Conservation (phyloP, 768 basidiomycete genomes). For the Leccinum imitatum region DNA sequence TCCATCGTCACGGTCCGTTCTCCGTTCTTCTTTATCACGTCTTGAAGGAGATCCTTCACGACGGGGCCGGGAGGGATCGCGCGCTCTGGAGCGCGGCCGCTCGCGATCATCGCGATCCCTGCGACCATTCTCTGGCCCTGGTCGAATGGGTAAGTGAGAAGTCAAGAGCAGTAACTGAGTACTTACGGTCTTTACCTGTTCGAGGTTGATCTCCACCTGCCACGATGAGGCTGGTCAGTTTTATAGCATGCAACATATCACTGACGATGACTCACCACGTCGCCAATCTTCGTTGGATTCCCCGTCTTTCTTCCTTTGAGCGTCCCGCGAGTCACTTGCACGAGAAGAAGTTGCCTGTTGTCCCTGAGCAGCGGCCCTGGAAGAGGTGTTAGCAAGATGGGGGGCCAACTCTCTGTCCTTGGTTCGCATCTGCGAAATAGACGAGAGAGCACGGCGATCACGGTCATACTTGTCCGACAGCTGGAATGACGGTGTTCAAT, state of each 20-base stretch:
- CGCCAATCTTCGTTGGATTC: conserved; percentile 85
- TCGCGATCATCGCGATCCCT: conserved; percentile 64
- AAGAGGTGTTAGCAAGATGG: conserved; percentile 49
- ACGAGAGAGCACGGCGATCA: conserved; percentile 60
- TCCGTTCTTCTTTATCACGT: conserved; percentile 45
- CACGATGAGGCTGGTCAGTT: conserved; percentile 1
- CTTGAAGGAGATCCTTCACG: conserved; percentile 56
- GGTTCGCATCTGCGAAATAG: conserved; percentile 49
- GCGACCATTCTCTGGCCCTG: conserved; percentile 55
- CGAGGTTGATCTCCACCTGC: conserved; percentile 51
- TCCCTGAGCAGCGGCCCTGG: conserved; percentile 39
- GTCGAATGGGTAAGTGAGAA: conserved; percentile 11
- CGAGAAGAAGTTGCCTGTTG: conserved; percentile 43
- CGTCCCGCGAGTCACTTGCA: conserved; percentile 58
- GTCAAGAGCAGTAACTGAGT: neutral
- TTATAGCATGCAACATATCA: neutral
- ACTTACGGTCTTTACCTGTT: conserved; percentile 59
- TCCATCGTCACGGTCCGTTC: conserved; percentile 35
- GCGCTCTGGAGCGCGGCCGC: conserved; percentile 59
- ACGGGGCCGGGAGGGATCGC: conserved; percentile 61
- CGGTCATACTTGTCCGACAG: conserved; percentile 88
- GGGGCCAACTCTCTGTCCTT: conserved; percentile 71
- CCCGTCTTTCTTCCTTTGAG: conserved; percentile 63
- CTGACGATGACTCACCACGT: conserved; percentile 53
- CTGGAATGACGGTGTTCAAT: conserved; percentile 37